A percentile compares a stretch with the other conserved stretches of the same genome.
phyloP scores from a whole-genome alignment of 305 asterid species.

The Solanum hybrid region DNA sequence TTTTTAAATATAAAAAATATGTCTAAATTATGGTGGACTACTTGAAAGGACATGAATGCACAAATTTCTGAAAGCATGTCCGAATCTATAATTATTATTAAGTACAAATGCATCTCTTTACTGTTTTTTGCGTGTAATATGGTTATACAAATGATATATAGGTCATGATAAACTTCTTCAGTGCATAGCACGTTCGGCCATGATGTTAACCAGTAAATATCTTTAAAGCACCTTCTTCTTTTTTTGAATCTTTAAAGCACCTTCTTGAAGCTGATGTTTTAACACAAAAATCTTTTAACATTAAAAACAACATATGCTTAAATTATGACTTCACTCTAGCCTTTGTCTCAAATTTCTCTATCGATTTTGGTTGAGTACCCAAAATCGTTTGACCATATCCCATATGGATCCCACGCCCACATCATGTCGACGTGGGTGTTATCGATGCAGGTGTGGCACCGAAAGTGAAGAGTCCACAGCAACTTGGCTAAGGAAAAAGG shows the following conservation, averaged over 20 bases:
- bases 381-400: background rate
- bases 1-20: background rate
- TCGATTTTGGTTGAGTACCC: background rate
- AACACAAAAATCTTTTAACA: background rate
- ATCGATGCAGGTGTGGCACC: background rate
- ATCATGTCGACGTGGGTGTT: background rate
- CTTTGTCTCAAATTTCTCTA: background rate
- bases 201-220: background rate
- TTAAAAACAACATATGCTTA: background rate
- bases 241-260: background rate
- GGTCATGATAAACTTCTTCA: background rate
- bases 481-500: background rate
- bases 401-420: background rate
- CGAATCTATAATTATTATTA: background rate
- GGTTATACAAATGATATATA: background rate
- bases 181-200: background rate
- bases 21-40: background rate
- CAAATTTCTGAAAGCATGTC: background rate
- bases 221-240: background rate
- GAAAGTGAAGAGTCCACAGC: background rate
- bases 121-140: background rate
- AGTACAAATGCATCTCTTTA: background rate
- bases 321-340: background rate
- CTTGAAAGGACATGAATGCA: background rate
- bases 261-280: background rate